These are phyloP conservation scores for Salix brachista DNA, from an alignment of 345 rosid genomes.

Conservation along the genomic window DNA sequence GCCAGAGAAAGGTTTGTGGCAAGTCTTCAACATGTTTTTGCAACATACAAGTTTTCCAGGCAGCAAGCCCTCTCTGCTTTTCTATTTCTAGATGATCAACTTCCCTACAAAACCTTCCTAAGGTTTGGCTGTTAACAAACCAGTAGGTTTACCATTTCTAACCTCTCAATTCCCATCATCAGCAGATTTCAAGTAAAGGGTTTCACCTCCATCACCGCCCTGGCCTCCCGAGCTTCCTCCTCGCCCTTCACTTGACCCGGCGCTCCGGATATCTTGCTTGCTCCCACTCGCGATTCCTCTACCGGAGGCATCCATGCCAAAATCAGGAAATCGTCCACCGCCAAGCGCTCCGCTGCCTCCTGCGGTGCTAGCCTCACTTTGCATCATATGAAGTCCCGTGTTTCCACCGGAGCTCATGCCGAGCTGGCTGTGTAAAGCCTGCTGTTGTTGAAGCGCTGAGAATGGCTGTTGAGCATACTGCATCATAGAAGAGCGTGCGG, in stretches of 20 bases:
- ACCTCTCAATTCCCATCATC: slow-evolving; percentile 67
- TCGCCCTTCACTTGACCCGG: slow-evolving; percentile 61
- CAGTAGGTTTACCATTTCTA: not conserved
- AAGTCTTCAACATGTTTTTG: slow-evolving; percentile 11
- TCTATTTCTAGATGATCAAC: slow-evolving; percentile 11
- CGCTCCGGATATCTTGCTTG: slow-evolving; percentile 77
- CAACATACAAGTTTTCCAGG: not conserved
- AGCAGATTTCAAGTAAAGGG: slow-evolving; percentile 71
- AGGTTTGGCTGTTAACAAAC: slow-evolving; percentile 3
- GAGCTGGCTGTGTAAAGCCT: slow-evolving; percentile 78
- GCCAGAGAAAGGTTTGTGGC: not conserved
- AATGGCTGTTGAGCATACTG: slow-evolving; percentile 68
- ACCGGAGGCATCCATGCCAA: slow-evolving; percentile 41
- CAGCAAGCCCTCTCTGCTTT: slow-evolving; percentile 11
- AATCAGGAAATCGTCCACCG: slow-evolving; percentile 67
- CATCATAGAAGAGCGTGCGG: slow-evolving; percentile 84
- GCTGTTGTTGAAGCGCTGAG: slow-evolving; percentile 80
- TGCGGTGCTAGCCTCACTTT: slow-evolving; percentile 49
- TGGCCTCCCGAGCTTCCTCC: slow-evolving; percentile 73
- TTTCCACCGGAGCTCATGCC: slow-evolving; percentile 76
- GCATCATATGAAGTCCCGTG: slow-evolving; percentile 59
- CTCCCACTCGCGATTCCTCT: slow-evolving; percentile 51
- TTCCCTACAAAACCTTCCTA: slow-evolving; percentile 7
- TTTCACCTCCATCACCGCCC: slow-evolving; percentile 80
- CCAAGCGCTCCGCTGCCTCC: slow-evolving; percentile 66